Evolutionary conservation across 2,329 filamentous ascomycete genomes (phyloP).

Genomic region (Orbilia oligospora): DNA sequence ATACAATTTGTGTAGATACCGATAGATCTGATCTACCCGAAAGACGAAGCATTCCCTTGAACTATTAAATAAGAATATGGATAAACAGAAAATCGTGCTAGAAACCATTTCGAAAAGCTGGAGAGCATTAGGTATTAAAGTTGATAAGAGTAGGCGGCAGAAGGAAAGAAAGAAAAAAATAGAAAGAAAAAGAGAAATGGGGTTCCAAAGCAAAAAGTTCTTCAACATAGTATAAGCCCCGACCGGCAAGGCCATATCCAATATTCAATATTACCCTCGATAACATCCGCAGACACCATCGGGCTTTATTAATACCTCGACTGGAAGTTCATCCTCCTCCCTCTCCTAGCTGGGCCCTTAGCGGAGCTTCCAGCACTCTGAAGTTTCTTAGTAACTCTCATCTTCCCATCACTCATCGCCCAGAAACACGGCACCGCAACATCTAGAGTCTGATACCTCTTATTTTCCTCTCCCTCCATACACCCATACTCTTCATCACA

Average conservation of each 20-base stretch:
- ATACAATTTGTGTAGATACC: neutral
- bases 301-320: neutral
- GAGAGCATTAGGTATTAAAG: neutral
- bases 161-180: neutral
- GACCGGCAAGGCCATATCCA: neutral
- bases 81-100: neutral
- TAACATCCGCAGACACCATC: too few species aligned
- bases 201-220: neutral
- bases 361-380: neutral
- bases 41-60: neutral
- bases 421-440: conserved; percentile 6
- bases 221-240: neutral
- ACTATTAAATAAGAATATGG: neutral
- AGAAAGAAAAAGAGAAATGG: neutral
- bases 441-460: conserved; percentile 3
- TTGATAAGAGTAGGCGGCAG: neutral
- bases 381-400: conserved; percentile 17
- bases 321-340: neutral
- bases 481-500: neutral
- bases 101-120: neutral
- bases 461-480: conserved; percentile 6
- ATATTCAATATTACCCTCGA: neutral
- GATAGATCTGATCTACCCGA: neutral
- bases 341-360: neutral
- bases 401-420: conserved; percentile 7